Percentiles rank a stretch among this genome's conserved stretches.
phyloP scores from a whole-genome alignment of 2,329 filamentous ascomycete species.

The Ceratocystis colombiana region DNA sequence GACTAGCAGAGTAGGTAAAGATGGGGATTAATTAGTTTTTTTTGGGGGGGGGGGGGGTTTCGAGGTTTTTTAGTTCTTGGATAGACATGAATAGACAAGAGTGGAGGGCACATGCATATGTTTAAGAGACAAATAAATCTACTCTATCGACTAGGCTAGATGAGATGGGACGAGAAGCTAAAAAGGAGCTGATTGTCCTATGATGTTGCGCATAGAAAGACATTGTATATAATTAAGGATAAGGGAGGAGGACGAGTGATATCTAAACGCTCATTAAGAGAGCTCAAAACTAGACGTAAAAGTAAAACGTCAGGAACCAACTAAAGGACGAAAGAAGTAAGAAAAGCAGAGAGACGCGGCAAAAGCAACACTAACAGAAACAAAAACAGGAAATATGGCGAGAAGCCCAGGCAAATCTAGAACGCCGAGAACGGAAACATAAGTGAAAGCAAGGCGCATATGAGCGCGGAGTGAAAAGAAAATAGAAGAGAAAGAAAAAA shows the following conservation, averaged over 20 bases:
- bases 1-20: neutral
- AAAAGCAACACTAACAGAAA: neutral
- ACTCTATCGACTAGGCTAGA: neutral
- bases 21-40: neutral
- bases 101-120: neutral
- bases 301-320: neutral
- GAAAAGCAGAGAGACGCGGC: neutral
- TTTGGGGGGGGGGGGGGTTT: neutral
- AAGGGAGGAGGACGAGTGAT: neutral
- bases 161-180: neutral
- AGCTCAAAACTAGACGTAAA: constrained; percentile 11
- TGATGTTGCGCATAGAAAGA: too few species aligned
- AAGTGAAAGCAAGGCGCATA: neutral
- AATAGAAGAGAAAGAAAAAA: neutral
- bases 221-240: neutral
- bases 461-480: neutral
- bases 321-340: neutral
- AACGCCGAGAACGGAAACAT: neutral
- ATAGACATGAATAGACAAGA: neutral
- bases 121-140: neutral
- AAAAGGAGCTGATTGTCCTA: neutral
- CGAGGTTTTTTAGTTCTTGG: neutral
- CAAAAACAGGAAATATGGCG: neutral
- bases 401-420: too few species aligned
- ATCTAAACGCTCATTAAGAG: neutral